phyloP scores from a whole-genome alignment of 306 rosid species.

The Rosa rugosa region DNA sequence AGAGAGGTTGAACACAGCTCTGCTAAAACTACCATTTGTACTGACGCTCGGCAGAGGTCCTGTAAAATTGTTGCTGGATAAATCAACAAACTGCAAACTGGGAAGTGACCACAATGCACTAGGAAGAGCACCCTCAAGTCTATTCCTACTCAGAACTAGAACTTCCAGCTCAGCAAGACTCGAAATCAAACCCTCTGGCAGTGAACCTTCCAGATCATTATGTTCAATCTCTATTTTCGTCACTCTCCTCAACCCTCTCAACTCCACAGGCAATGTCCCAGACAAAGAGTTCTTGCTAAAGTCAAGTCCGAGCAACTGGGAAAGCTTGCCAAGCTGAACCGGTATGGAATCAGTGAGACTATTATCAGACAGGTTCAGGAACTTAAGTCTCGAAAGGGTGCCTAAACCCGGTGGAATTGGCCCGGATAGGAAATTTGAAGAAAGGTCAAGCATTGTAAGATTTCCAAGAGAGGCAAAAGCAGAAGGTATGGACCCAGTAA shows the following conservation, averaged over 20 bases:
- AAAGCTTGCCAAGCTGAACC: slow-evolving; percentile 51
- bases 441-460: slow-evolving; percentile 60
- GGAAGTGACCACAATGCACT: slow-evolving; percentile 44
- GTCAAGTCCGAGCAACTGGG: slow-evolving; percentile 53
- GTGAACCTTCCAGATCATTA: slow-evolving; percentile 43
- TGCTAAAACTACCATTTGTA: slow-evolving; percentile 26
- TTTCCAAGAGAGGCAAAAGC: slow-evolving; percentile 51
- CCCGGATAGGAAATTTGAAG: slow-evolving; percentile 72
- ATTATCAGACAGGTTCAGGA: slow-evolving; percentile 61
- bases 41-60: slow-evolving; percentile 44
- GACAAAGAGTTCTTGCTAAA: slow-evolving; percentile 67
- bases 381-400: slow-evolving; percentile 39
- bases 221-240: slow-evolving; percentile 32
- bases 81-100: slow-evolving; percentile 53
- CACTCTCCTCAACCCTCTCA: slow-evolving; percentile 38
- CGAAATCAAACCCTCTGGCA: slow-evolving; percentile 43
- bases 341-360: slow-evolving; percentile 50
- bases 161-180: slow-evolving; percentile 34
- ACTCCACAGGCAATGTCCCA: slow-evolving; percentile 45
- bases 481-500: slow-evolving; percentile 62
- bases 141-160: slow-evolving; percentile 50
- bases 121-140: slow-evolving; percentile 53
- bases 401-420: slow-evolving; percentile 54
- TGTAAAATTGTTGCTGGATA: slow-evolving; percentile 63
- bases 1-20: slow-evolving; percentile 57